phyloP scores from a whole-genome alignment of 768 basidiomycete genomes.

The Suillus fuscotomentosus region DNA sequence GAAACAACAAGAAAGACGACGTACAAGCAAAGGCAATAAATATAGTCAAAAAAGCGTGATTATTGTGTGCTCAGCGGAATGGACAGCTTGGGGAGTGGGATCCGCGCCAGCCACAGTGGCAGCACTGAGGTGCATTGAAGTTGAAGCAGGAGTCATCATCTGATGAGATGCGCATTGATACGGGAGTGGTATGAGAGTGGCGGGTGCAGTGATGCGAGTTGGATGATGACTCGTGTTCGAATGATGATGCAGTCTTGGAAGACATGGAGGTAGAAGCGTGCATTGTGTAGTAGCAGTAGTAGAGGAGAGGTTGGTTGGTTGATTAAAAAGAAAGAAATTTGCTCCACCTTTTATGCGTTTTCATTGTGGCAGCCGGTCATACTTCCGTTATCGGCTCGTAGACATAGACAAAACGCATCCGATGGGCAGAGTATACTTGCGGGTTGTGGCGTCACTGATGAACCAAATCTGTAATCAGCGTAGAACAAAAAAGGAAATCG shows the following conservation, averaged over 20 bases:
- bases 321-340: neutral
- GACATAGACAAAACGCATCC: slow-evolving; percentile 30
- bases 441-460: slow-evolving; percentile 39
- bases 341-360: slow-evolving; percentile 26
- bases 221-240: neutral
- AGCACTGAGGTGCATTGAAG: slow-evolving; percentile 71
- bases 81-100: slow-evolving; percentile 59
- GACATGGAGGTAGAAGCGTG: slow-evolving; percentile 14
- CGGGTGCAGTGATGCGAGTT: slow-evolving; percentile 8
- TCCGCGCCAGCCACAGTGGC: slow-evolving; percentile 75
- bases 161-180: slow-evolving; percentile 20
- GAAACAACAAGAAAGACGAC: slow-evolving; percentile 15
- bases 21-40: slow-evolving; percentile 28
- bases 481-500: slow-evolving; percentile 13
- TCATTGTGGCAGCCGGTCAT: slow-evolving; percentile 24
- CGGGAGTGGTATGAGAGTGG: slow-evolving; percentile 20
- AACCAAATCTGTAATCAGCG: slow-evolving; percentile 20
- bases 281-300: slow-evolving; percentile 13
- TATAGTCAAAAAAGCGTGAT: slow-evolving; percentile 15
- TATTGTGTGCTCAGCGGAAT: slow-evolving; percentile 46
- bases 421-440: slow-evolving; percentile 24
- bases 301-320: neutral
- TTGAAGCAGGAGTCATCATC: slow-evolving; percentile 35
- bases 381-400: slow-evolving; percentile 37
- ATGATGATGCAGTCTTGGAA: slow-evolving; percentile 9